Base-by-base conservation (phyloP, 768 basidiomycete species). In the Amanita rubescens region DNA sequence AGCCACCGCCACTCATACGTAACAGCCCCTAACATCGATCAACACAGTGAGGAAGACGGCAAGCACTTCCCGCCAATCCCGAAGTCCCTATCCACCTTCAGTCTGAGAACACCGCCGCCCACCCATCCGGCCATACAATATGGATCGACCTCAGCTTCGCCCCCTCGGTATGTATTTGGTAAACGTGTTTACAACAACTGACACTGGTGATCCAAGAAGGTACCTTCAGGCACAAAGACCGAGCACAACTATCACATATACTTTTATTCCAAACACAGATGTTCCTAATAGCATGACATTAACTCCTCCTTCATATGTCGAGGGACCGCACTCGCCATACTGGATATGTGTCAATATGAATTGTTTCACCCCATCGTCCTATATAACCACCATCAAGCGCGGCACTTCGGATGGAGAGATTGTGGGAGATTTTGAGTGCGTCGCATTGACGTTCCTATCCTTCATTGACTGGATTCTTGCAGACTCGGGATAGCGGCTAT, bases 391-490 rank as follows among this genome's bases (percentile, higher is more conserved):
- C 3, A 59, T 80, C 49, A 63, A 68, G 22, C 67, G 70, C 45
- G 66, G 65, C n/a, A 64, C 69, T 3, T 69, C 67, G 61, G 65
- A 72, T 15, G 75, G 76, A 0, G 73, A 76, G 25, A 38, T 72
- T 0, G 67, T 79, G 10, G 77, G 75, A 10, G 74, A 77, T 39
- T 79, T 79, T 50, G 77, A 79, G 73, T 78, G 48, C 53, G 66
- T 63, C 3, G 6, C 9, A 22, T 19, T 19, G 19, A 10, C 11
- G 32, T n/a, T 25, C 15, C 22, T 33, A 20, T 32, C 2, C 32
- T 30, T 6, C 5, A 25, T 25, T 53, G 42, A 42, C 42, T 9
- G 15, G 8, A n/a, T 8, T 5, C 5, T 33, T 2, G 10, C 51
- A 71, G 71, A 55, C 67, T 72, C 55, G 69, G 67, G 11, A 62